Percentiles rank a stretch among this genome's conserved stretches.
Conservation (phyloP, 2,329 filamentous ascomycete species). For the Boeremia lycopersici region DNA sequence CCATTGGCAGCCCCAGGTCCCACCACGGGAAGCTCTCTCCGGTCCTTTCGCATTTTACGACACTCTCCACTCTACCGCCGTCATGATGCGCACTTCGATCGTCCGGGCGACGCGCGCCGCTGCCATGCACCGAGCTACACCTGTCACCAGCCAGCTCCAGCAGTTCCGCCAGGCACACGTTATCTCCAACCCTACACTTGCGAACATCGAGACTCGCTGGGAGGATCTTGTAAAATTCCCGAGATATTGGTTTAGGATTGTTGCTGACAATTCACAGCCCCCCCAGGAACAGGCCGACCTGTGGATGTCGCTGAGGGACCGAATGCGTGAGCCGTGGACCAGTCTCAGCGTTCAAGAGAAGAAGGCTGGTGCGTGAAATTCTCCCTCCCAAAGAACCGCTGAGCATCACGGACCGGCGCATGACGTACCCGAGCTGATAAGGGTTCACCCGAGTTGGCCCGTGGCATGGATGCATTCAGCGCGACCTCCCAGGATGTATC, state of each 20-base stretch:
- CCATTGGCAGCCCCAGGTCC: conserved; percentile 46
- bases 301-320: conserved; percentile 97
- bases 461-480: conserved; percentile 20
- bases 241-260: background rate
- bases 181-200: conserved; percentile 96
- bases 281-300: conserved; percentile 98
- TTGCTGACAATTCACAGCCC: conserved; percentile 9
- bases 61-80: conserved; percentile 48
- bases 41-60: conserved; percentile 41
- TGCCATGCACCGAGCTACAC: conserved; percentile 40
- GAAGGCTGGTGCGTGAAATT: conserved; percentile 85
- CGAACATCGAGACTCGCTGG: conserved; percentile 99
- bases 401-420: conserved; percentile 24
- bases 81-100: conserved; percentile 50
- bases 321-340: conserved; percentile 99
- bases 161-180: conserved; percentile 76
- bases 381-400: conserved; percentile 15
- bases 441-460: conserved; percentile 27
- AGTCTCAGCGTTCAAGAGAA: no score
- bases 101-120: conserved; percentile 46
- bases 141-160: conserved; percentile 53
- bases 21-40: conserved; percentile 43
- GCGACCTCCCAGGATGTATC: conserved; percentile 12
- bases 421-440: conserved; percentile 38
- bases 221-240: conserved; percentile 60